Base-by-base conservation (phyloP, 2,329 filamentous ascomycete genomes). In the Blastomyces parvus region DNA sequence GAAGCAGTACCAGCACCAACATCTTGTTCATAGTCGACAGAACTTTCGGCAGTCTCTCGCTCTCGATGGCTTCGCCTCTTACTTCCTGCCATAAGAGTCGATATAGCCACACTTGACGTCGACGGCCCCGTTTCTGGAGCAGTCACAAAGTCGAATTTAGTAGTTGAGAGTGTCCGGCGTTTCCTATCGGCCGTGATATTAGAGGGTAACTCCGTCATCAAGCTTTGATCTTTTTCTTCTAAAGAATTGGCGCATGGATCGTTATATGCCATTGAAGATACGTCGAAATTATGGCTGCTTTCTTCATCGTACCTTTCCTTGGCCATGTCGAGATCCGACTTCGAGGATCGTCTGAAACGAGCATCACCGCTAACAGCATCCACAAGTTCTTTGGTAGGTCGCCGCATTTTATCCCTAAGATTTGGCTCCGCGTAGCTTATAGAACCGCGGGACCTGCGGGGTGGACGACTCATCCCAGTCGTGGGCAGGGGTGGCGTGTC, bases 381-480 rank as follows among this genome's bases (percentile, higher is more conserved):
- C 44, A 88, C 84, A 11, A 92, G 76, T 67, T 90, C 85, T 71
- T 90, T 90, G 1, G 87, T 89, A 27, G 90, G 89, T 64, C 90
- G 83, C 64, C 90, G 84, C 89, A 94, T 92, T 77, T 94, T 94
- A 71, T 87, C 88, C 66, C 88, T 83, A 52, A 94, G 79, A 70
- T 89, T 93, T 1, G 90, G 90, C 73, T 93, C 89, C 13, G 89
- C 88, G 73, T 94, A 94, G 77, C 88, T 93, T 65, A 94, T 83
- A 59, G 86, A 81, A 13, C 84, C 78, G 69, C 88, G 82, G 58
- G 85, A 84, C 67, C 90, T 83, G 67, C 90, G 81, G 68, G 86
- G 88, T 27, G 84, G 83, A 55, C 90, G 82, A 36, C 22, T 59
- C 38, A 17, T 53, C 25, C 52, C 25, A n/a, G 40, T 33, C 14